Conservation (phyloP, 202 grass and related monocot species). For the Setaria viridis region DNA sequence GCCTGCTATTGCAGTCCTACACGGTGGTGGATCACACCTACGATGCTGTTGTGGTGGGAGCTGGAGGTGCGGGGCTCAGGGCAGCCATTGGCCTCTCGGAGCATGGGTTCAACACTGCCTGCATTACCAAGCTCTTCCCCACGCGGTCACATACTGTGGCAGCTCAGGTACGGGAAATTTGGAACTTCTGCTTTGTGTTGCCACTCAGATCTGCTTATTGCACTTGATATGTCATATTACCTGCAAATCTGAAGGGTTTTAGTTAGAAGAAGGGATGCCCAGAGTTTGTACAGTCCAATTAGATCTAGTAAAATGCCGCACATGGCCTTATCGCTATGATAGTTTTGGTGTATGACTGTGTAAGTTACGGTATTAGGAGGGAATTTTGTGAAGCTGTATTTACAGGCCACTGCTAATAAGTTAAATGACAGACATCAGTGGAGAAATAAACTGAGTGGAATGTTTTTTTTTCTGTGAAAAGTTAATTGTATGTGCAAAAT, state of each 20-base stretch:
- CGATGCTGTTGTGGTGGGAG: conserved; percentile 81
- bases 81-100: conserved; percentile 89
- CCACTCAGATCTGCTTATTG: neutral
- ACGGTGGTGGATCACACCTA: conserved; percentile 86
- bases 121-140: conserved; percentile 95
- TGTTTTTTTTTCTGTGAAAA: neutral
- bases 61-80: conserved; percentile 83
- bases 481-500: neutral
- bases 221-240: neutral
- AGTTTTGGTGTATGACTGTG: neutral
- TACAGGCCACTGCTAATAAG: neutral
- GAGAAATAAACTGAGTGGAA: neutral
- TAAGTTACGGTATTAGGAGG: neutral
- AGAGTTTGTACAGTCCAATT: neutral
- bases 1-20: conserved; percentile 50
- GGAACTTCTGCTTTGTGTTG: neutral
- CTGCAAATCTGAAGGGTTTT: conserved; percentile 2
- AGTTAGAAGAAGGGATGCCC: neutral
- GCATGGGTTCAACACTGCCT: conserved; percentile 90
- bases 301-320: neutral
- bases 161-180: conserved; percentile 57
- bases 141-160: conserved; percentile 87
- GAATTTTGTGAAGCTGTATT: neutral
- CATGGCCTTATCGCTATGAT: neutral
- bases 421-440: neutral